Base-by-base conservation (phyloP, 257 asterid species). In the Oldenlandia corymbosa region DNA sequence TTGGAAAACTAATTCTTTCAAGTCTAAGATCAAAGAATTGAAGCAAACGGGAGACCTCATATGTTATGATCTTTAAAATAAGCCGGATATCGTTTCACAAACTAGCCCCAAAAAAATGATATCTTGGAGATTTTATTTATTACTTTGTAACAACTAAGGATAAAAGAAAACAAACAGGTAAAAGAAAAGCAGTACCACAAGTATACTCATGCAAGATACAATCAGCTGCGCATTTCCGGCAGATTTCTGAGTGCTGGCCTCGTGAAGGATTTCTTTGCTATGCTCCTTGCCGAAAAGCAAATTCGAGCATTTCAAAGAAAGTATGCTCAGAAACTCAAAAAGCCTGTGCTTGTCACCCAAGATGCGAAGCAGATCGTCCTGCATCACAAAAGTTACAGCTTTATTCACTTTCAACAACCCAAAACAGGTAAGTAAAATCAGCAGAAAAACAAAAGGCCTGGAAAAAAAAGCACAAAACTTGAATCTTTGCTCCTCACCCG, bases 191-290 rank as follows among this genome's bases (percentile, higher is more conserved):
- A 80, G 42, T 88, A 93, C 99, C 97, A 90, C 99, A 70, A 93
- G 95, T 70, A 93, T 78, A 58, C 88, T 82, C 96, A 91, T 93
- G 91, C 97, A 88, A 66, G 97, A 84, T 78, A 84, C 78, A 70
- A 84, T 76, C 66, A 88, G 70, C 68, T 84, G 90, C 14, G 75
- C 77, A 75, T 73, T 84, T 75, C 92, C 99, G 68, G 83, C 75
- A 59, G 94, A 77, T 71, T 90, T 93, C 72, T 84, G 94, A 21
- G 62, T 48, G 27, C 77, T 82, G 72, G 88, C 89, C 86, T 87
- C 91, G 74, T 69, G 74, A 76, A 93, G 84, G 68, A 93, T 84
- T 80, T 83, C 97, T 81, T 80, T 80, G 69, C 76, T 84, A 71
- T 84, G 92, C 75, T 84, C 95, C 88, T 90, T 90, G 83, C 78